Percentiles rank a stretch among this genome's conserved stretches.
phyloP scores from a whole-genome alignment of 2,329 filamentous ascomycete genomes.

The Penicillium hordei region DNA sequence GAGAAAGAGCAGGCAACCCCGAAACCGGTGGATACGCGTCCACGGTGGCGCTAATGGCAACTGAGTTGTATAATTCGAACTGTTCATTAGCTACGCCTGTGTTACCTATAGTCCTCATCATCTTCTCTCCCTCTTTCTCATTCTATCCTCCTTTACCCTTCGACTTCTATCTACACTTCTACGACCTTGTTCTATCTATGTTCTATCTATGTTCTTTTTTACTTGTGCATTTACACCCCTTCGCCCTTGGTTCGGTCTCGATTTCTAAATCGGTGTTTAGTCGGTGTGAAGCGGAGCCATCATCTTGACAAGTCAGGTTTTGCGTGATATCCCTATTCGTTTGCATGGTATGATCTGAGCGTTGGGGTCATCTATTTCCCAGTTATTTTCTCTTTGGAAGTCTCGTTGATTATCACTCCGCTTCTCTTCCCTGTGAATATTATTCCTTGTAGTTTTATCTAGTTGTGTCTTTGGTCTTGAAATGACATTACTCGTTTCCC shows the following conservation, averaged over 20 bases:
- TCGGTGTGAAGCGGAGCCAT: constrained; percentile 5
- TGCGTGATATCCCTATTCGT: constrained; percentile 30
- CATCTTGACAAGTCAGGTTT: constrained; percentile 24
- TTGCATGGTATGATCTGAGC: constrained; percentile 26
- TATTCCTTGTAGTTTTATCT: constrained; percentile 22
- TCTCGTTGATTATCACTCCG: constrained; percentile 6
- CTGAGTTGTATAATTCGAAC: neutral
- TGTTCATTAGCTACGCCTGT: neutral
- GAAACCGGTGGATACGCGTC: constrained; percentile 34
- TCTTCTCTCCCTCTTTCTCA: neutral
- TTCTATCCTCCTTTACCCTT: neutral
- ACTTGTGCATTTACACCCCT: constrained; percentile 15
- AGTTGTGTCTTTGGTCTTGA: constrained; percentile 3
- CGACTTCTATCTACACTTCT: constrained; percentile 4
- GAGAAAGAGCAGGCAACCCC: constrained; percentile 30
- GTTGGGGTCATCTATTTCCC: constrained; percentile 17
- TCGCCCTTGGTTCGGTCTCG: neutral
- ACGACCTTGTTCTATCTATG: constrained; percentile 13
- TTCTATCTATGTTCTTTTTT: constrained; percentile 8
- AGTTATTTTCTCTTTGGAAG: constrained; percentile 3
- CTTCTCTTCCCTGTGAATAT: constrained; percentile 22
- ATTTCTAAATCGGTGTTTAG: neutral
- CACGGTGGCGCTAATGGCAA: constrained; percentile 37
- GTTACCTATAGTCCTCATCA: neutral
- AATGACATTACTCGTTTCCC: neutral